phyloP scores from a whole-genome alignment of 768 basidiomycete species.

The Gymnopilus dilepis region DNA sequence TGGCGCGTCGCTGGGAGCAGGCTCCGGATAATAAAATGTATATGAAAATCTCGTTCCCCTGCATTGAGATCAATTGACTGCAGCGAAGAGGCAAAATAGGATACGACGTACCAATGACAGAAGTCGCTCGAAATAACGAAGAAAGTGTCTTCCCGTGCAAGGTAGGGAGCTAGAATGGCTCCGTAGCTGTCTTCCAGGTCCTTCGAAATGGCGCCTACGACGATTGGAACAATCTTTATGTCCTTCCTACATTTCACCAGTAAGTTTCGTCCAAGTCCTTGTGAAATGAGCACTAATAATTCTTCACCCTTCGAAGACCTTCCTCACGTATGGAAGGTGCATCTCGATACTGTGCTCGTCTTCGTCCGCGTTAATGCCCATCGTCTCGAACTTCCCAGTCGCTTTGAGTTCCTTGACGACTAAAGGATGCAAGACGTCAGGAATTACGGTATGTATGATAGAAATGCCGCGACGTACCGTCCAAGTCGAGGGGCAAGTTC shows the following conservation, averaged over 20 bases:
- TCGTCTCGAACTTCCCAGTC: constrained; percentile 72
- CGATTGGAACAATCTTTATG: constrained; percentile 85
- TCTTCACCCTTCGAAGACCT: constrained; percentile 76
- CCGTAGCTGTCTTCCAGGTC: constrained; percentile 69
- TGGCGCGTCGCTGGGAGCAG: constrained; percentile 49
- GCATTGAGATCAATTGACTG: neutral
- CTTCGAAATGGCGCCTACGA: constrained; percentile 80
- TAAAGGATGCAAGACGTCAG: constrained; percentile 31
- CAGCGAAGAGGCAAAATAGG: neutral
- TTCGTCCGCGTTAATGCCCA: constrained; percentile 77
- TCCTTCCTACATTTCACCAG: constrained; percentile 53
- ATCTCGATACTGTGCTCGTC: constrained; percentile 98
- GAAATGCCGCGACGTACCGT: constrained; percentile 57
- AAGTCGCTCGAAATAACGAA: constrained; percentile 96
- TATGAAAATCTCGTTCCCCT: constrained; percentile 90
- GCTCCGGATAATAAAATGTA: constrained; percentile 83
- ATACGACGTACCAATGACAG: constrained; percentile 84
- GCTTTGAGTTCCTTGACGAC: constrained; percentile 68
- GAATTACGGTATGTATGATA: neutral
- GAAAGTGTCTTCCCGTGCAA: constrained; percentile 78
- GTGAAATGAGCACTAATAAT: neutral
- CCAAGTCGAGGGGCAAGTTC: constrained; percentile 74
- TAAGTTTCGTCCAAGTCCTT: neutral
- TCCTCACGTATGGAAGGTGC: constrained; percentile 92
- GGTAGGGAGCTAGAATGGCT: constrained; percentile 76